A percentile compares a stretch with the other conserved stretches of the same genome.
Conservation (phyloP, 139 green algal genomes). For the Nannochloris sp. region DNA sequence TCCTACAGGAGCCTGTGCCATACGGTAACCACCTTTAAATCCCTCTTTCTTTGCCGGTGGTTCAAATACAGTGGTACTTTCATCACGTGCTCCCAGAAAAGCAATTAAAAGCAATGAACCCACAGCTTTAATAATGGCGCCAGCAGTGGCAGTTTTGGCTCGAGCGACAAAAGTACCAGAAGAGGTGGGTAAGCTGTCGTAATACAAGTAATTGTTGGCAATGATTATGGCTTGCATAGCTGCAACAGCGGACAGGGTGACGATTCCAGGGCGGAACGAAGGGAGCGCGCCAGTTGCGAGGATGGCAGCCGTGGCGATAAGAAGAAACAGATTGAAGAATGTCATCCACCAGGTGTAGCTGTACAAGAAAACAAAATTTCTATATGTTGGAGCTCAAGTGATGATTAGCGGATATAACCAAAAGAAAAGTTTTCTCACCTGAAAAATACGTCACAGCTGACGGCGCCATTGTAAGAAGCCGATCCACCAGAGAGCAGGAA, state of each 20-base stretch:
- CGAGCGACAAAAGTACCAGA: background rate
- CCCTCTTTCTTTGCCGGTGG: background rate
- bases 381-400: too few species aligned
- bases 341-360: constrained; percentile 5
- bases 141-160: background rate
- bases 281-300: background rate
- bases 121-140: constrained; percentile 12
- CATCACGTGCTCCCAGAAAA: background rate
- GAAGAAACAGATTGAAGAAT: constrained; percentile 4
- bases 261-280: background rate
- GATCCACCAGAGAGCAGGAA: background rate
- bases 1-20: background rate
- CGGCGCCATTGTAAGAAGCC: background rate
- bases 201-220: constrained; percentile 8
- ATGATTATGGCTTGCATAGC: background rate
- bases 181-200: background rate
- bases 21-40: background rate
- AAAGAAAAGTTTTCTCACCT: too few species aligned
- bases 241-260: background rate
- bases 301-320: background rate
- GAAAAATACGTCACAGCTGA: constrained; percentile 4
- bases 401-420: too few species aligned
- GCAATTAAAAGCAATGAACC: background rate
- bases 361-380: too few species aligned
- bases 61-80: background rate